These are phyloP conservation scores for Grigorovia transvaalensis DNA, from an alignment of 805 yeast genomes.

Conservation along the genomic window DNA sequence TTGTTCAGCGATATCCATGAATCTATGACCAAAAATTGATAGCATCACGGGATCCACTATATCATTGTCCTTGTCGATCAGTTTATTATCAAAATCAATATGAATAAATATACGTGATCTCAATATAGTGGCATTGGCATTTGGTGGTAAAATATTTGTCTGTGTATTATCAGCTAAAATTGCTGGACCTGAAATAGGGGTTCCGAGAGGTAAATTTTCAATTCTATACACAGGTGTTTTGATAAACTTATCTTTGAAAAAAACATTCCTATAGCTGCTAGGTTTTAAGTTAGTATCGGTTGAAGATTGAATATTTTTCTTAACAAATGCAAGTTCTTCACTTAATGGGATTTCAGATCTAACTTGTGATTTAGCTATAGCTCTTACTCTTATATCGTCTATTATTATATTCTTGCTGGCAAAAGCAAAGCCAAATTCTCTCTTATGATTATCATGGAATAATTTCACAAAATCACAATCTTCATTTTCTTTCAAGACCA, in stretches of 20 bases:
- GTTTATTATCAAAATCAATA: constrained; percentile 7
- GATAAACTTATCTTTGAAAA: constrained; percentile 42
- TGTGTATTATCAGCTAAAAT: constrained; percentile 73
- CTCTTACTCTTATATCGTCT: constrained; percentile 67
- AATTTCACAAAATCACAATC: constrained; percentile 31
- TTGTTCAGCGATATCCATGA: constrained; percentile 86
- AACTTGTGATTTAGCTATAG: constrained; percentile 49
- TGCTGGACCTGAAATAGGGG: constrained; percentile 56
- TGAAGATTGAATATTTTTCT: constrained; percentile 20
- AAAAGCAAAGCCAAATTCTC: constrained; percentile 66
- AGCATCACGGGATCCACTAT: constrained; percentile 58
- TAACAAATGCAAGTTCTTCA: constrained; percentile 33
- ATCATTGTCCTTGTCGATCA: constrained; percentile 11
- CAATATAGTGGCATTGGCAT: constrained; percentile 43
- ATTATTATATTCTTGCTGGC: constrained; percentile 48
- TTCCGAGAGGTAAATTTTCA: constrained; percentile 44
- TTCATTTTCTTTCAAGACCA: constrained; percentile 38
- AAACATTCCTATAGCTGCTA: constrained; percentile 37
- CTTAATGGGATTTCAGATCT: constrained; percentile 37
- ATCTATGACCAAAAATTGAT: constrained; percentile 72
- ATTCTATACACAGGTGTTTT: constrained; percentile 48
- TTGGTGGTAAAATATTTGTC: constrained; percentile 63
- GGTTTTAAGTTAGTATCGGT: constrained; percentile 20
- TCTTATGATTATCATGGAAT: constrained; percentile 47
- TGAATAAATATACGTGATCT: constrained; percentile 52